Evolutionary conservation across 176 grass and related monocot genomes (phyloP).

Genomic region (Triticum urartu): DNA sequence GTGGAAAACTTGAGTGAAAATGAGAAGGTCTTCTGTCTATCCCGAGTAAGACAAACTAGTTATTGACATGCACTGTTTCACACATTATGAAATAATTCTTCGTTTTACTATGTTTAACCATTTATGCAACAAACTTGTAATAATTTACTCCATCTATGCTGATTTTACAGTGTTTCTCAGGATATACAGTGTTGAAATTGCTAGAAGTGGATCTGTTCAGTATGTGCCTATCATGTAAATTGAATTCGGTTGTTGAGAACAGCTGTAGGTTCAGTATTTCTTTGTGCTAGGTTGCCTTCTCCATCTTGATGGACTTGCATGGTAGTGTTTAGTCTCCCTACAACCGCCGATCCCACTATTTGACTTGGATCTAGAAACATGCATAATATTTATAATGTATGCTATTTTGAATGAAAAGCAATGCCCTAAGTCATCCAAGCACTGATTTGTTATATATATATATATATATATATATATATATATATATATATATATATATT

Average conservation of each 20-base stretch:
- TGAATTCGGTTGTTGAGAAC: not conserved
- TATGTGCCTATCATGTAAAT: not conserved
- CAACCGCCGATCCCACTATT: not conserved
- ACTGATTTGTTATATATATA: not conserved
- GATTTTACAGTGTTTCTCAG: not conserved
- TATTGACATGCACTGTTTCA: conserved; percentile 19
- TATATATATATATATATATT: too few relatives aligned
- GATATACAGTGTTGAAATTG: not conserved
- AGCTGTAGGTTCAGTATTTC: not conserved
- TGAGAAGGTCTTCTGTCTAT: conserved; percentile 95
- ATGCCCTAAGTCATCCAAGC: not conserved
- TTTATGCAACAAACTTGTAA: too few relatives aligned
- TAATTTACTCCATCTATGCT: not conserved
- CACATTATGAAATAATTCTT: conserved; percentile 5
- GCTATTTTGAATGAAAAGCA: not conserved
- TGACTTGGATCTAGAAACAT: not conserved
- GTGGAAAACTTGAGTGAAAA: conserved; percentile 77
- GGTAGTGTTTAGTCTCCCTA: not conserved
- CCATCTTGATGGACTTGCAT: not conserved
- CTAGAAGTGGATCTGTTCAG: not conserved
- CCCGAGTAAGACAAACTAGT: conserved; percentile 37
- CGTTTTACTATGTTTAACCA: not conserved
- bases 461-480: too few relatives aligned
- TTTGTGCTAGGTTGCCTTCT: not conserved
- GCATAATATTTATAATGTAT: not conserved